A percentile compares a stretch with the other conserved stretches of the same genome.
Conservation (phyloP, 345 rosid genomes). For the Carallia pectinifolia region DNA sequence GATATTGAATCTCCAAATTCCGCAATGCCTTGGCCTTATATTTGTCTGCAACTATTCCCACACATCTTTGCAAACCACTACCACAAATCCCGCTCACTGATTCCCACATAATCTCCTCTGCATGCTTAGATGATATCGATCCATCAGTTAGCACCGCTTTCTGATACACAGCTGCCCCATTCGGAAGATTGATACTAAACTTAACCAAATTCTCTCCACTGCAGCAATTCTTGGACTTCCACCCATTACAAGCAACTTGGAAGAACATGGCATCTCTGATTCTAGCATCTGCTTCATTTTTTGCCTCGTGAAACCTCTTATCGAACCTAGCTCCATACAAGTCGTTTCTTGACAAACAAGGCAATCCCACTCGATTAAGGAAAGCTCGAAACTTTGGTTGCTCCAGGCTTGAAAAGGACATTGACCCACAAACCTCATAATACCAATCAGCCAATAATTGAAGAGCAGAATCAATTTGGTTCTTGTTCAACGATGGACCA, state of each 20-base stretch:
- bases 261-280: conserved; percentile 53
- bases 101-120: conserved; percentile 52
- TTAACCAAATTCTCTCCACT: conserved; percentile 36
- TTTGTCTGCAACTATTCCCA: conserved; percentile 52
- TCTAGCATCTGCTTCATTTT: conserved; percentile 45
- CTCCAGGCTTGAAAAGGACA: conserved; percentile 49
- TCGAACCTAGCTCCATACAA: conserved; percentile 44
- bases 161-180: conserved; percentile 44
- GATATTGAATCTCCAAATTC: conserved; percentile 52
- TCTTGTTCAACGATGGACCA: conserved; percentile 46
- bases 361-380: conserved; percentile 54
- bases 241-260: conserved; percentile 52
- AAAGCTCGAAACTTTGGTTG: conserved; percentile 56
- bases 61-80: conserved; percentile 41
- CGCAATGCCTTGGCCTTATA: conserved; percentile 46
- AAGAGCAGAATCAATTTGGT: conserved; percentile 46
- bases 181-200: conserved; percentile 49
- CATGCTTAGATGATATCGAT: conserved; percentile 43
- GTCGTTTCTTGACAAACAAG: conserved; percentile 40
- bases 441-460: conserved; percentile 53
- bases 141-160: conserved; percentile 36
- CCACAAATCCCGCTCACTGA: conserved; percentile 39
- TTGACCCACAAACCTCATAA: conserved; percentile 50
- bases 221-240: conserved; percentile 42
- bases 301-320: conserved; percentile 39